These are phyloP conservation scores for Schwanniomyces vanrijiae DNA, from an alignment of 805 yeast genomes.

Conservation along the genomic window DNA sequence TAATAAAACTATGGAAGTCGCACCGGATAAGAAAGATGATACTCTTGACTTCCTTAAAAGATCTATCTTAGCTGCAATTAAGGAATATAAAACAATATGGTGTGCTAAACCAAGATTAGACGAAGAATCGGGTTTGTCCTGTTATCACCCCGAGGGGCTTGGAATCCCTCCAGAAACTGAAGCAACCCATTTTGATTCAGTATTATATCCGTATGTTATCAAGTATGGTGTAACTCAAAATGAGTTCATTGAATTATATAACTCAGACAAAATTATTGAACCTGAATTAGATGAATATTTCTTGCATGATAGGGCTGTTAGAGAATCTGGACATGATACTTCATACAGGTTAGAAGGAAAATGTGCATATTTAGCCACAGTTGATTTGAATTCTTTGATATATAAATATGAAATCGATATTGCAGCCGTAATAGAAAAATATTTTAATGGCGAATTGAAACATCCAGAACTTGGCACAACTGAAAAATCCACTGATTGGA, in stretches of 20 bases:
- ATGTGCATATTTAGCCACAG: conserved; percentile 87
- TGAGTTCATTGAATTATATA: conserved; percentile 65
- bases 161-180: conserved; percentile 99
- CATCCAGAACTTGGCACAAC: conserved; percentile 13
- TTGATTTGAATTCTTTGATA: conserved; percentile 81
- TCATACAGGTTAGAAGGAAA: conserved; percentile 85
- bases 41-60: conserved; percentile 63
- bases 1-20: conserved; percentile 51
- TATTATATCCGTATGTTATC: conserved; percentile 65
- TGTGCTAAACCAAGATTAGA: conserved; percentile 71
- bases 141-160: conserved; percentile 84
- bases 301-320: conserved; percentile 87
- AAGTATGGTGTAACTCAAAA: conserved; percentile 60
- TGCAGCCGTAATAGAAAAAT: conserved; percentile 56
- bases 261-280: conserved; percentile 61
- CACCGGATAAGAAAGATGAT: conserved; percentile 32
- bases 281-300: conserved; percentile 88
- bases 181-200: conserved; percentile 76
- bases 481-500: conserved; percentile 62
- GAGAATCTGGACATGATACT: conserved; percentile 97
- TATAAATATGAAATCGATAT: conserved; percentile 91
- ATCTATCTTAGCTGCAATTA: conserved; percentile 76
- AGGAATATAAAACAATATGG: conserved; percentile 86
- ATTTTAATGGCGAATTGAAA: conserved; percentile 51
- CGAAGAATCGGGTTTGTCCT: conserved; percentile 70